These are phyloP conservation scores for Hymenotorrendiella dingleyae DNA, from an alignment of 2,329 filamentous ascomycete species.

Conservation along the genomic window DNA sequence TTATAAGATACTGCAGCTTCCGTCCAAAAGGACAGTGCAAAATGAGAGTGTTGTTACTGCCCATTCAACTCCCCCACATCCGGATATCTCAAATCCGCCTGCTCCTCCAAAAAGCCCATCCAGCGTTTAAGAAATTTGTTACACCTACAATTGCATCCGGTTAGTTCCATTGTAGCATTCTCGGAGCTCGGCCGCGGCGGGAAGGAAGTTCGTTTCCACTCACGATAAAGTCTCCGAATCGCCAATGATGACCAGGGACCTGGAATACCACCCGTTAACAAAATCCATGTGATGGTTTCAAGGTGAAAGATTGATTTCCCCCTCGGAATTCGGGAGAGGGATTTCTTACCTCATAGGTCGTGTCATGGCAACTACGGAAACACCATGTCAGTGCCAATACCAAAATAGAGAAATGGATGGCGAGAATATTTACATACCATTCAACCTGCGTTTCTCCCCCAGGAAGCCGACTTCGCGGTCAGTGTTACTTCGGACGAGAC, in stretches of 20 bases:
- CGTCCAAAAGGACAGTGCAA: too few species aligned
- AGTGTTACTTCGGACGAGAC: slow-evolving; percentile 85
- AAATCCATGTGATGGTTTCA: too few species aligned
- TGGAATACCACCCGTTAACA: too few species aligned
- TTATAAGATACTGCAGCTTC: too few species aligned
- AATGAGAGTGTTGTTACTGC: slow-evolving; percentile 8
- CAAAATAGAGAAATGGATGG: slow-evolving; percentile 2
- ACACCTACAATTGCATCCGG: slow-evolving; percentile 53
- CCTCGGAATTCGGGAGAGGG: too few species aligned
- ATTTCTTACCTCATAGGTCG: slow-evolving; percentile 83
- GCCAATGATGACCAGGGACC: slow-evolving; percentile 84
- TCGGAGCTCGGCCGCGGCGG: too few species aligned
- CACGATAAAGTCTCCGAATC: slow-evolving; percentile 89
- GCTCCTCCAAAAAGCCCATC: slow-evolving; percentile 87
- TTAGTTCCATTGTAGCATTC: too few species aligned
- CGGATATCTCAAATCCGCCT: slow-evolving; percentile 86
- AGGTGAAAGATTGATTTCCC: too few species aligned
- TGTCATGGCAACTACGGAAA: slow-evolving; percentile 80
- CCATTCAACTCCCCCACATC: slow-evolving; percentile 42
- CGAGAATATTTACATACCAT: slow-evolving; percentile 61
- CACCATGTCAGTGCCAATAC: slow-evolving; percentile 9
- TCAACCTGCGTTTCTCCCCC: slow-evolving; percentile 83
- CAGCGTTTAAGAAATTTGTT: slow-evolving; percentile 80
- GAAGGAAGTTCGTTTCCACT: slow-evolving; percentile 44
- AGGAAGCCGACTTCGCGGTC: slow-evolving; percentile 88